Conservation (phyloP, 257 asterid genomes). For the Fraxinus excelsior region DNA sequence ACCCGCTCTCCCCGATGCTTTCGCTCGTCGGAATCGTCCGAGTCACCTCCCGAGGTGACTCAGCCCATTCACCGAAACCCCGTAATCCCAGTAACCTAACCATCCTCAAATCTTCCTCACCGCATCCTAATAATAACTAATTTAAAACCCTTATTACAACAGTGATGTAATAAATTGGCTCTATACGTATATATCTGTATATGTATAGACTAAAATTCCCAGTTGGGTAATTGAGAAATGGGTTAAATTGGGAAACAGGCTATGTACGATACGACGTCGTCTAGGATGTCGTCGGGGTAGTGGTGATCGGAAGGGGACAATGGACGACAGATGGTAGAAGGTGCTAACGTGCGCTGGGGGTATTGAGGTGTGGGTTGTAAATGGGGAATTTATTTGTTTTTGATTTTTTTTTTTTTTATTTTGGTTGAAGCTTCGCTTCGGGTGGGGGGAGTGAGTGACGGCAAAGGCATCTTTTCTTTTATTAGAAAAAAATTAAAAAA, state of each 20-base stretch:
- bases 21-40: constrained; percentile 91
- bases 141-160: constrained; percentile 47
- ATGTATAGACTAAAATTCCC: background rate
- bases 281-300: constrained; percentile 28
- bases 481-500: constrained; percentile 8
- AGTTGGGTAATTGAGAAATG: background rate
- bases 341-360: constrained; percentile 62
- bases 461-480: constrained; percentile 29
- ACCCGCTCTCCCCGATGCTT: constrained; percentile 81
- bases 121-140: constrained; percentile 44
- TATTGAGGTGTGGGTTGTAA: constrained; percentile 26
- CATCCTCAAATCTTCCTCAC: constrained; percentile 61
- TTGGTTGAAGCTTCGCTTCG: constrained; percentile 13
- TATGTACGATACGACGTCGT: constrained; percentile 32
- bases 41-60: constrained; percentile 90
- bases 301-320: constrained; percentile 12
- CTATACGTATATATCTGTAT: background rate
- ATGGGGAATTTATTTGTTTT: constrained; percentile 25
- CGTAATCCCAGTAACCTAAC: constrained; percentile 77
- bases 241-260: constrained; percentile 18
- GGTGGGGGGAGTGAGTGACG: constrained; percentile 36
- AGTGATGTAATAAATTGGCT: constrained; percentile 30
- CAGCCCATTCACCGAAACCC: constrained; percentile 66
- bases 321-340: background rate
- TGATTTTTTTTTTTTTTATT: constrained; percentile 24